These are phyloP conservation scores for Aspergillus clavatus DNA, from an alignment of 2,329 filamentous ascomycete species.

Conservation along the genomic window DNA sequence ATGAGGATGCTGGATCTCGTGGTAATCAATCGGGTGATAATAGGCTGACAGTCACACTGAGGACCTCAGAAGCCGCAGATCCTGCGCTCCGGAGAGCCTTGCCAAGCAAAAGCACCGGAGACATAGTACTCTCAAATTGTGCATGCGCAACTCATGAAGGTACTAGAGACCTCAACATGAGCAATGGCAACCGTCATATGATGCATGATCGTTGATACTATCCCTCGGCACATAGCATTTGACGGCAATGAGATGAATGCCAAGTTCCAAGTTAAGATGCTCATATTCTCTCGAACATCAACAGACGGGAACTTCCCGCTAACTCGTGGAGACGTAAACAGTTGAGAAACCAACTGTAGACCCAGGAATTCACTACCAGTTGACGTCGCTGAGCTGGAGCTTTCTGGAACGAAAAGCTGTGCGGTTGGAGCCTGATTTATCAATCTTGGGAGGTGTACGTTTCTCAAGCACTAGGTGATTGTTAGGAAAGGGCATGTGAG, in stretches of 20 bases:
- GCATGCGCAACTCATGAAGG: too few relatives aligned
- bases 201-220: not conserved
- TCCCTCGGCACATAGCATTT: too few relatives aligned
- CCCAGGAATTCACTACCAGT: slow-evolving; percentile 64
- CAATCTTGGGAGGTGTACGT: slow-evolving; percentile 38
- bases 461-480: slow-evolving; percentile 35
- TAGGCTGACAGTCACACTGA: too few relatives aligned
- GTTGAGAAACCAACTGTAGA: not conserved
- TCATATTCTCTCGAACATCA: not conserved
- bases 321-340: not conserved
- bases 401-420: slow-evolving; percentile 79
- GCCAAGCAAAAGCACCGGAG: too few relatives aligned
- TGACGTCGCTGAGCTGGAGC: slow-evolving; percentile 91
- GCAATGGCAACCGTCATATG: too few relatives aligned
- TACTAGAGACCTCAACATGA: too few relatives aligned
- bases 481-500: slow-evolving; percentile 31
- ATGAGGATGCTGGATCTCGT: too few relatives aligned
- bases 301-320: not conserved
- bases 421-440: slow-evolving; percentile 60
- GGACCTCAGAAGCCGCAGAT: too few relatives aligned
- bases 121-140: too few relatives aligned
- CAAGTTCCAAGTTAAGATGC: not conserved
- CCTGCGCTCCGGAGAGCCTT: too few relatives aligned
- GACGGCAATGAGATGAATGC: not conserved
- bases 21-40: too few relatives aligned